Conservation (phyloP, 2,329 filamentous ascomycete genomes). For the Alternaria tenuissima region DNA sequence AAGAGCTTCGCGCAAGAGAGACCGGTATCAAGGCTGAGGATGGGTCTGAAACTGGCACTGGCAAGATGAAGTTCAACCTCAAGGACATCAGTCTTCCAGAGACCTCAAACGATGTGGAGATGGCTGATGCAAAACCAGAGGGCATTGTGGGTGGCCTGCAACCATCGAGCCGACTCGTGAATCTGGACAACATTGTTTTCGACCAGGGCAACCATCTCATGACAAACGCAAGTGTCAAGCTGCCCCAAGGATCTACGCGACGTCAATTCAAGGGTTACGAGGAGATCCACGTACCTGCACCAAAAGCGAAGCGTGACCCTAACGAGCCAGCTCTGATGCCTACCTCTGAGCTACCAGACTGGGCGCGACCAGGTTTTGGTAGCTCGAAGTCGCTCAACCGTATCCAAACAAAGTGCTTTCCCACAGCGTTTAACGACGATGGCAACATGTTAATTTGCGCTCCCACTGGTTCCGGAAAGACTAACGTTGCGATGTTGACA, state of each 20-base stretch:
- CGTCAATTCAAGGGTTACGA: slow-evolving; percentile 97
- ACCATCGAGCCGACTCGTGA: slow-evolving; percentile 87
- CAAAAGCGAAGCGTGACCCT: slow-evolving; percentile 84
- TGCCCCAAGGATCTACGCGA: slow-evolving; percentile 95
- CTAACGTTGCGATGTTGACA: slow-evolving; percentile 96
- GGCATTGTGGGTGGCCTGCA: slow-evolving; percentile 80
- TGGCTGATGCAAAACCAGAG: slow-evolving; percentile 53
- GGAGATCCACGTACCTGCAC: slow-evolving; percentile 94
- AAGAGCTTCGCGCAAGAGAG: slow-evolving; percentile 82
- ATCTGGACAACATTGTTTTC: slow-evolving; percentile 94
- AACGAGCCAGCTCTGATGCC: slow-evolving; percentile 79
- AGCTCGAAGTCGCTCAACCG: slow-evolving; percentile 88
- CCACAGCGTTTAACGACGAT: slow-evolving; percentile 89
- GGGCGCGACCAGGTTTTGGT: slow-evolving; percentile 87
- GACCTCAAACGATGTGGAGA: slow-evolving; percentile 57
- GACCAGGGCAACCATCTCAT: slow-evolving; percentile 98
- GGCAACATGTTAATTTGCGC: slow-evolving; percentile 98
- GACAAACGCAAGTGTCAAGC: slow-evolving; percentile 96
- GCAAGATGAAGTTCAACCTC: slow-evolving; percentile 82
- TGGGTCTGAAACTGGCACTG: slow-evolving; percentile 67
- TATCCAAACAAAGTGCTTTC: slow-evolving; percentile 93
- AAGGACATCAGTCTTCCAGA: slow-evolving; percentile 88
- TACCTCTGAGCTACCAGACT: slow-evolving; percentile 88
- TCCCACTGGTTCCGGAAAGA: slow-evolving; percentile 96
- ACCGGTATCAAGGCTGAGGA: slow-evolving; percentile 63